A percentile compares a stretch with the other conserved stretches of the same genome.
These are phyloP conservation scores for Clonostachys sp. DNA, from an alignment of 2,329 filamentous ascomycete species.

Conservation along the genomic window DNA sequence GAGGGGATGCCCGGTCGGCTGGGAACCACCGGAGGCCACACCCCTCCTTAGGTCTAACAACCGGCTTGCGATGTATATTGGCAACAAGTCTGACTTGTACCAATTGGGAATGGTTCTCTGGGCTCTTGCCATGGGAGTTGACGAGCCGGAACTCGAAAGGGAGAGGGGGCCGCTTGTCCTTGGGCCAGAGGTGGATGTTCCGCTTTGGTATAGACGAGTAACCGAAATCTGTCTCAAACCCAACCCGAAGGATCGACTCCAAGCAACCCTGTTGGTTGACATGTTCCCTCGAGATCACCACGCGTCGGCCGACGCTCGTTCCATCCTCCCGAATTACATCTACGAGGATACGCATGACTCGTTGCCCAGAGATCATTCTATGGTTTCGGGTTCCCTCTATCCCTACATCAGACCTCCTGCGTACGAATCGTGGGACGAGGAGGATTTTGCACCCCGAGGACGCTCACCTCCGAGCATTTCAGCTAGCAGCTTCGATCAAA, in stretches of 20 bases:
- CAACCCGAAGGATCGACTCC: constrained; percentile 65
- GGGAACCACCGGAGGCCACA: constrained; percentile 92
- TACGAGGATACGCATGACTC: constrained; percentile 15
- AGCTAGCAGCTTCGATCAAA: constrained; percentile 35
- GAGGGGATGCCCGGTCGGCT: constrained; percentile 92
- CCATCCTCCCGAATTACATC: constrained; percentile 14
- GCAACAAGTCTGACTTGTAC: constrained; percentile 93
- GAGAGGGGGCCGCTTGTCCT: constrained; percentile 66
- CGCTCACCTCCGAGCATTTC: constrained; percentile 49
- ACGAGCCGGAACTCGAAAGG: constrained; percentile 79
- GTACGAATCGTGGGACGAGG: constrained; percentile 32
- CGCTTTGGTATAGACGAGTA: constrained; percentile 73
- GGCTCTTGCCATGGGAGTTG: constrained; percentile 81
- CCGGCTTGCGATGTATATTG: constrained; percentile 93
- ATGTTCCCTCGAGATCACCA: constrained; percentile 52
- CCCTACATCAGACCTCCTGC: constrained; percentile 23
- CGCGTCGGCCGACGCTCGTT: constrained; percentile 14
- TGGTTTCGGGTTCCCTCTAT: constrained; percentile 17
- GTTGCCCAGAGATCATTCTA: not conserved
- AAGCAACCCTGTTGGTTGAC: constrained; percentile 67
- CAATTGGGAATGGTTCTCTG: constrained; percentile 97
- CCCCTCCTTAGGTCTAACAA: constrained; percentile 83
- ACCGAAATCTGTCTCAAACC: constrained; percentile 73
- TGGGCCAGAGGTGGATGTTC: constrained; percentile 57
- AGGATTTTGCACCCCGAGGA: constrained; percentile 33